These are phyloP conservation scores for Ogataea corticis DNA, from an alignment of 805 yeast genomes.

Conservation along the genomic window DNA sequence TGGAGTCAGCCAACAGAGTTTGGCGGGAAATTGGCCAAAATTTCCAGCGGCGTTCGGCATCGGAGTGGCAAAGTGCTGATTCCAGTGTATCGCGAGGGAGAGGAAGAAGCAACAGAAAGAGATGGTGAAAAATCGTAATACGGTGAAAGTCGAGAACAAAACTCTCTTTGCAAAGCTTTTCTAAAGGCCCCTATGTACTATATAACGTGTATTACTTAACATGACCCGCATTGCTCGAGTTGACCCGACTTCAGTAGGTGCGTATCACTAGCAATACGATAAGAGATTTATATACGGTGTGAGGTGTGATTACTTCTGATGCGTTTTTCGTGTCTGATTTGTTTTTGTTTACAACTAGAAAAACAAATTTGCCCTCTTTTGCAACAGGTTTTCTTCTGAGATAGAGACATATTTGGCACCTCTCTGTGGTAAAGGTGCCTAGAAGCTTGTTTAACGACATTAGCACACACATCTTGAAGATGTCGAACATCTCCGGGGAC, in stretches of 20 bases:
- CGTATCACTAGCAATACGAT: not conserved
- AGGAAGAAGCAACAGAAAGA: not conserved
- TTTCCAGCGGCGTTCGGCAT: conserved; percentile 57
- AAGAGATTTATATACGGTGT: not conserved
- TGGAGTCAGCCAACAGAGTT: conserved; percentile 74
- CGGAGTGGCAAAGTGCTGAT: conserved; percentile 49
- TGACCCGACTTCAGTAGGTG: no score
- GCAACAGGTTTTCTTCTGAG: not conserved
- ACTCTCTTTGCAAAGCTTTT: no score
- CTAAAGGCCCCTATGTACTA: no score
- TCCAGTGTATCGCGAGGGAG: conserved; percentile 46
- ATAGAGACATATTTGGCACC: no score
- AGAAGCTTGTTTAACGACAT: not conserved
- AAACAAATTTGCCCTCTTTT: conserved; percentile 4
- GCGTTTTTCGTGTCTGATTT: conserved; percentile 4
- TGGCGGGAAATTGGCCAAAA: conserved; percentile 60
- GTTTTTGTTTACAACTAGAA: conserved; percentile 4
- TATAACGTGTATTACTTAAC: no score
- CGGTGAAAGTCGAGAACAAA: no score
- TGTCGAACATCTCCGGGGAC: conserved; percentile 26
- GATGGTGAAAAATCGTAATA: no score
- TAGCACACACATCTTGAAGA: not conserved
- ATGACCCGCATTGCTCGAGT: no score
- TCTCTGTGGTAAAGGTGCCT: no score
- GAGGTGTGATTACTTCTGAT: not conserved